Conservation (phyloP, 129 eudicot genomes). For the Scalesia atractyloides region DNA sequence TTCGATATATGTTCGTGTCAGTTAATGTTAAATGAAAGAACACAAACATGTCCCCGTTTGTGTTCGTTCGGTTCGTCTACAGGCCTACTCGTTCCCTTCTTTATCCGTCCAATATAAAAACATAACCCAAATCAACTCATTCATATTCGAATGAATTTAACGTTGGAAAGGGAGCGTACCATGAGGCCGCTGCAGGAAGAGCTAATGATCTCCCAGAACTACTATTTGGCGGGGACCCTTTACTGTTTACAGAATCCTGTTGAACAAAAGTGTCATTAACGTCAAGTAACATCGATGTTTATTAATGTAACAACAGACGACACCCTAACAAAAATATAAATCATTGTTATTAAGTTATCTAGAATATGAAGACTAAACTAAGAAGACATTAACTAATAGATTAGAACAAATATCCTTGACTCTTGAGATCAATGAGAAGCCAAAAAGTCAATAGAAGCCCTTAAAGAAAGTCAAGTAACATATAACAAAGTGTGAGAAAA, state of each 20-base stretch:
- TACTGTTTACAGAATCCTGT: constrained; percentile 60
- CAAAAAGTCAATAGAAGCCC: background rate
- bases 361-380: background rate
- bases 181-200: constrained; percentile 95
- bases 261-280: constrained; percentile 15
- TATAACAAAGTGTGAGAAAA: background rate
- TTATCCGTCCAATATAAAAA: background rate
- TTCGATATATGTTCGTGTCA: no score
- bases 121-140: constrained; percentile 3
- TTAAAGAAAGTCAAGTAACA: background rate
- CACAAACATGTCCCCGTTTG: no score
- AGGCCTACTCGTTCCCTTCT: background rate
- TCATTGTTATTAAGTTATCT: background rate
- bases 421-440: background rate
- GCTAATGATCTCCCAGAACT: constrained; percentile 80
- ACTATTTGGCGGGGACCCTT: constrained; percentile 82
- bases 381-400: constrained; percentile 10
- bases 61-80: no score
- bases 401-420: background rate
- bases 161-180: constrained; percentile 43
- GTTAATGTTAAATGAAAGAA: no score
- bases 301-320: background rate
- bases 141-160: background rate
- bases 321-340: background rate
- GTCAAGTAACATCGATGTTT: constrained; percentile 1